Conservation (phyloP, 1,284 basidiomycete genomes). For the Rhodotorula sp. region DNA sequence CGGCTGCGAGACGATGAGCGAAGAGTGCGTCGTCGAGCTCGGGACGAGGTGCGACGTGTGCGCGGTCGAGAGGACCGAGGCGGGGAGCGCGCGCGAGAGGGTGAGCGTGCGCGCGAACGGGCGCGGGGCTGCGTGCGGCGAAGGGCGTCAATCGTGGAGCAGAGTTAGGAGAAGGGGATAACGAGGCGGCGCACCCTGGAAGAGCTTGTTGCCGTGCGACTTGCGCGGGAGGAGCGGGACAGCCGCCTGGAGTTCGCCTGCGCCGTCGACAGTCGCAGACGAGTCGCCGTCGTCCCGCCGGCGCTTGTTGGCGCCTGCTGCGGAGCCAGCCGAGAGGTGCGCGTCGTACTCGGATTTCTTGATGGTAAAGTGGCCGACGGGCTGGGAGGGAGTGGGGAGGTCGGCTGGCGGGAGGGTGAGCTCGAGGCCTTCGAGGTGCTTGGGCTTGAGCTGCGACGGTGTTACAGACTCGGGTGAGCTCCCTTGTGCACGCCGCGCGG, state of each 20-base stretch:
- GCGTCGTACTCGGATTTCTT: slow-evolving; percentile 32
- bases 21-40: slow-evolving; percentile 24
- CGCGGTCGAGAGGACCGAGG: slow-evolving; percentile 15
- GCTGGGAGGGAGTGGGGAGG: slow-evolving; percentile 4
- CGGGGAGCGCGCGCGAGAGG: slow-evolving; percentile 24
- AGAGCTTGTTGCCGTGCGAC: slow-evolving; percentile 30
- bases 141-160: too few relatives aligned
- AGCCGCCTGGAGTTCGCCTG: slow-evolving; percentile 23
- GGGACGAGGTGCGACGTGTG: slow-evolving; percentile 9
- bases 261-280: neutral
- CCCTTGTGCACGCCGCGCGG: fast-evolving
- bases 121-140: slow-evolving; percentile 24
- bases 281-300: slow-evolving; percentile 1
- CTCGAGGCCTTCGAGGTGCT: slow-evolving; percentile 32
- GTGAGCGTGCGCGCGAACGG: slow-evolving; percentile 29
- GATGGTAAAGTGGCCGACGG: slow-evolving; percentile 25
- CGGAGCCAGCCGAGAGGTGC: slow-evolving; percentile 10
- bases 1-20: slow-evolving; percentile 38
- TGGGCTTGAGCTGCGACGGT: slow-evolving; percentile 28
- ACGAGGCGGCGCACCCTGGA: slow-evolving; percentile 19
- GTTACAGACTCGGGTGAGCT: neutral
- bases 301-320: slow-evolving; percentile 1
- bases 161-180: neutral
- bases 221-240: slow-evolving; percentile 35
- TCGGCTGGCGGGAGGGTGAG: slow-evolving; percentile 5